Conservation (phyloP, 2,329 filamentous ascomycete species). For the Acrocalymma vagum region DNA sequence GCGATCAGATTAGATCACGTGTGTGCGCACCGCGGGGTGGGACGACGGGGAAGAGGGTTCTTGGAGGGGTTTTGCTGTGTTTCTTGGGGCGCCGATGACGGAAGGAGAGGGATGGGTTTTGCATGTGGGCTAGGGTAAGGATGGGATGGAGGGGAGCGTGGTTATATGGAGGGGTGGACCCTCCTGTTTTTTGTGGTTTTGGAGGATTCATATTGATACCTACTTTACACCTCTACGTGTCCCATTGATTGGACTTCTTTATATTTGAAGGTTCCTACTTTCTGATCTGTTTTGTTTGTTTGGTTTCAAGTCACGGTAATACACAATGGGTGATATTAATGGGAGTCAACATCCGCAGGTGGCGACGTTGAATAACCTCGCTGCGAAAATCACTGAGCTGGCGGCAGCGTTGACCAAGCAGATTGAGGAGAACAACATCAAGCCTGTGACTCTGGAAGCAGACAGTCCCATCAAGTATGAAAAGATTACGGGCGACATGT, state of each 20-base stretch:
- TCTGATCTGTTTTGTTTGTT: neutral
- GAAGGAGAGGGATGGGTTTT: neutral
- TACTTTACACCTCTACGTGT: too few relatives aligned
- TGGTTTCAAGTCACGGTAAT: neutral
- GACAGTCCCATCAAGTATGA: constrained; percentile 54
- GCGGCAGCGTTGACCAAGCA: constrained; percentile 52
- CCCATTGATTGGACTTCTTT: too few relatives aligned
- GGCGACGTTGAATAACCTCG: constrained; percentile 53
- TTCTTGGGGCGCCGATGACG: constrained; percentile 5
- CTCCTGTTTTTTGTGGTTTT: too few relatives aligned
- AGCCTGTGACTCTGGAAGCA: constrained; percentile 52
- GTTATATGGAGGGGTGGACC: neutral
- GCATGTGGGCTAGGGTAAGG: too few relatives aligned
- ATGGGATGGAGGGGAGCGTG: neutral
- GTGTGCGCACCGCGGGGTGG: neutral
- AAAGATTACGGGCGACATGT: constrained; percentile 53
- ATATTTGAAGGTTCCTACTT: too few relatives aligned
- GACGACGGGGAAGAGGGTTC: neutral
- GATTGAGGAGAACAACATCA: constrained; percentile 54
- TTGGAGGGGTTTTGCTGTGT: neutral
- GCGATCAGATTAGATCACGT: too few relatives aligned
- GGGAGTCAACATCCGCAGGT: constrained; percentile 13
- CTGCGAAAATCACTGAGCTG: constrained; percentile 56
- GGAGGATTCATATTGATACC: too few relatives aligned
- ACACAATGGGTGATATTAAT: neutral